Evolutionary conservation across 2,329 filamentous ascomycete genomes (phyloP).

Genomic region (Neodidymelliopsis sp.): DNA sequence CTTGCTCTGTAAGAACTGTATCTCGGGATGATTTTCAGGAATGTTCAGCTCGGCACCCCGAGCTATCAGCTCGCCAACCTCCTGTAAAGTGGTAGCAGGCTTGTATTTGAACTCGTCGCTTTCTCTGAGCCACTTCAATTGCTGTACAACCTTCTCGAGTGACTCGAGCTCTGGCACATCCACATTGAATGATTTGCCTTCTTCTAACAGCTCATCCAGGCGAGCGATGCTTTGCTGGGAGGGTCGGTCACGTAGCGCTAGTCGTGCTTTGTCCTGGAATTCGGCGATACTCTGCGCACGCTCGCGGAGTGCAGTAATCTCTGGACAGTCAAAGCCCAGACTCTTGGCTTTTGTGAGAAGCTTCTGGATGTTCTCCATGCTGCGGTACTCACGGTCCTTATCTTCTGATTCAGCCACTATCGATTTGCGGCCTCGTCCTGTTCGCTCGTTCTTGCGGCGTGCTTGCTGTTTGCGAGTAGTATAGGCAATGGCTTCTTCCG

Average conservation of each 20-base stretch:
- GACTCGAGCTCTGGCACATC: conserved; percentile 88
- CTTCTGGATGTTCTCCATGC: conserved; percentile 85
- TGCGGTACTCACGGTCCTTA: conserved; percentile 81
- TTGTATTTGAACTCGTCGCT: conserved; percentile 70
- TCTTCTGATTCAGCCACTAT: conserved; percentile 81
- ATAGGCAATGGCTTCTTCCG: conserved; percentile 95
- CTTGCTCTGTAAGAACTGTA: conserved; percentile 78
- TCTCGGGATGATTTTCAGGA: conserved; percentile 78
- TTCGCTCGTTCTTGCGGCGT: conserved; percentile 91
- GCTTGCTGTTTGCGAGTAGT: conserved; percentile 98
- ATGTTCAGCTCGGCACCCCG: conserved; percentile 81
- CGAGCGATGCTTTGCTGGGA: conserved; percentile 65
- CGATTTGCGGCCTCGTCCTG: conserved; percentile 71
- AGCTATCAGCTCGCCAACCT: conserved; percentile 80
- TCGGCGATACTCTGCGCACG: conserved; percentile 82
- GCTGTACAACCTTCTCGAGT: conserved; percentile 80
- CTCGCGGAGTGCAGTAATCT: conserved; percentile 85
- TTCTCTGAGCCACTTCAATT: conserved; percentile 87
- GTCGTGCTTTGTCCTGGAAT: conserved; percentile 79
- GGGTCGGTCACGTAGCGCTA: conserved; percentile 68
- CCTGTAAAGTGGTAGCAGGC: conserved; percentile 72
- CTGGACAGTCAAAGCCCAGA: conserved; percentile 90
- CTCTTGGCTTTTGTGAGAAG: conserved; percentile 83
- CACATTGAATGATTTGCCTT: conserved; percentile 87
- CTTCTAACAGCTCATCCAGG: conserved; percentile 91